Evolutionary conservation across 345 rosid species (phyloP).

Genomic region (Rhodamnia argentea): DNA sequence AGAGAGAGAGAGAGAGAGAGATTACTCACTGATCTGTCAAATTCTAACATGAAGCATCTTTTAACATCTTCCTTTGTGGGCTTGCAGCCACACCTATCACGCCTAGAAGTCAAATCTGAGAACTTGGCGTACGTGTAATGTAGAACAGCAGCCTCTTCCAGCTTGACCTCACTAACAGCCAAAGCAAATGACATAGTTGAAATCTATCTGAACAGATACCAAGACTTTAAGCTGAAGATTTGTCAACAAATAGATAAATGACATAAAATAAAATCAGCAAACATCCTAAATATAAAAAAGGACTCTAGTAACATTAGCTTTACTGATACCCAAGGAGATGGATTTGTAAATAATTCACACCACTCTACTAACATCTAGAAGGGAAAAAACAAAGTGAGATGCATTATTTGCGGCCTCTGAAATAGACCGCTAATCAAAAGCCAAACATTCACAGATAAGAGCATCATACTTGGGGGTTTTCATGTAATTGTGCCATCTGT

Average conservation of each 20-base stretch:
- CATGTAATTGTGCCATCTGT: slow-evolving; percentile 98
- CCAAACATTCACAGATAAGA: not conserved
- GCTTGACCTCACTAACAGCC: slow-evolving; percentile 59
- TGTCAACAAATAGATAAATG: not conserved
- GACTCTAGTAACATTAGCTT: not conserved
- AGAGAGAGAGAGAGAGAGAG: not conserved
- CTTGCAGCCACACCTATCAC: slow-evolving; percentile 95
- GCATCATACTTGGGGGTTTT: slow-evolving; percentile 64
- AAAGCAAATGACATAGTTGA: not conserved
- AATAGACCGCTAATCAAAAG: not conserved
- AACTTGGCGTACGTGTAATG: slow-evolving; percentile 89
- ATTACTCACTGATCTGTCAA: slow-evolving; percentile 80
- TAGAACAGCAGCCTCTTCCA: slow-evolving; percentile 95
- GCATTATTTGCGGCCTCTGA: not conserved
- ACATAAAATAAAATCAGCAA: not conserved
- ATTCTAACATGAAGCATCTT: slow-evolving; percentile 97
- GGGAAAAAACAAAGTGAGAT: not conserved
- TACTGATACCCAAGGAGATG: not conserved
- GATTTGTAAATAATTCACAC: not conserved
- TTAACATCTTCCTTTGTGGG: slow-evolving; percentile 95
- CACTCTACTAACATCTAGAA: not conserved
- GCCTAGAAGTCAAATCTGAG: slow-evolving; percentile 90
- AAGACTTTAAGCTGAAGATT: not conserved
- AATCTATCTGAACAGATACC: not conserved
- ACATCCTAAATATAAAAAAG: not conserved